A percentile compares a stretch with the other conserved stretches of the same genome.
phyloP scores from a whole-genome alignment of 495 filamentous ascomycete genomes.

The Thermothielavioides terrestris region DNA sequence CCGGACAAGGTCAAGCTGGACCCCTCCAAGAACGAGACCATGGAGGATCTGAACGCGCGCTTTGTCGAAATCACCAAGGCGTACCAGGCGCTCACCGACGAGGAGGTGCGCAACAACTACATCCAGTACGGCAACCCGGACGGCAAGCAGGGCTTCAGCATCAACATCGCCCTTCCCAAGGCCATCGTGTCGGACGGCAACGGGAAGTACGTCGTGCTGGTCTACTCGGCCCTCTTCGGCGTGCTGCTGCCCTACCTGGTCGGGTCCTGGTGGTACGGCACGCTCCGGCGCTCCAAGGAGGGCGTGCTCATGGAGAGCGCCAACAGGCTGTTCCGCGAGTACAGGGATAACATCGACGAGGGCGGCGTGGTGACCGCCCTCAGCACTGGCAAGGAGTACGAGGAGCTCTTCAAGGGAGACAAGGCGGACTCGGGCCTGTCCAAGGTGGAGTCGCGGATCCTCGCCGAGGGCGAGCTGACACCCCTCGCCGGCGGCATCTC shows the following conservation, averaged over 20 bases:
- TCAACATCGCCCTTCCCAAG: slow-evolving; percentile 91
- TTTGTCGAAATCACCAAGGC: slow-evolving; percentile 95
- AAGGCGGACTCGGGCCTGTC: slow-evolving; percentile 65
- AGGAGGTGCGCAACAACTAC: slow-evolving; percentile 94
- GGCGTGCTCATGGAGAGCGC: slow-evolving; percentile 84
- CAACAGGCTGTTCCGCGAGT: slow-evolving; percentile 87
- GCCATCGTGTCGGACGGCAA: slow-evolving; percentile 88
- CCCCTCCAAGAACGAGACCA: slow-evolving; percentile 76
- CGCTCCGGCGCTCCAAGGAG: slow-evolving; percentile 83
- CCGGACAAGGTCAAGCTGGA: slow-evolving; percentile 86
- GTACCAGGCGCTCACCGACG: slow-evolving; percentile 93
- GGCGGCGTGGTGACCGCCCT: slow-evolving; percentile 71
- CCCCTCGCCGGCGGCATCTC: slow-evolving; percentile 49
- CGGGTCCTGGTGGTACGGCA: slow-evolving; percentile 98
- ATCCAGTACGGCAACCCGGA: slow-evolving; percentile 93
- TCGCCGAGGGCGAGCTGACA: slow-evolving; percentile 46
- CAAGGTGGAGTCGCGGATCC: slow-evolving; percentile 71
- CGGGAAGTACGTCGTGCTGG: slow-evolving; percentile 86
- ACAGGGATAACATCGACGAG: slow-evolving; percentile 70
- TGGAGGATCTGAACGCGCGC: slow-evolving; percentile 72
- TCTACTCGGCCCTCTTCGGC: slow-evolving; percentile 80
- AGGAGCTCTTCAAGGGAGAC: slow-evolving; percentile 55
- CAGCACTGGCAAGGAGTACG: slow-evolving; percentile 75
- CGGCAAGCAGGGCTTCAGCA: slow-evolving; percentile 95
- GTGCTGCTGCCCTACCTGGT: slow-evolving; percentile 89